Conservation (phyloP, 495 filamentous ascomycete species). For the Aspergillus ostianus region DNA sequence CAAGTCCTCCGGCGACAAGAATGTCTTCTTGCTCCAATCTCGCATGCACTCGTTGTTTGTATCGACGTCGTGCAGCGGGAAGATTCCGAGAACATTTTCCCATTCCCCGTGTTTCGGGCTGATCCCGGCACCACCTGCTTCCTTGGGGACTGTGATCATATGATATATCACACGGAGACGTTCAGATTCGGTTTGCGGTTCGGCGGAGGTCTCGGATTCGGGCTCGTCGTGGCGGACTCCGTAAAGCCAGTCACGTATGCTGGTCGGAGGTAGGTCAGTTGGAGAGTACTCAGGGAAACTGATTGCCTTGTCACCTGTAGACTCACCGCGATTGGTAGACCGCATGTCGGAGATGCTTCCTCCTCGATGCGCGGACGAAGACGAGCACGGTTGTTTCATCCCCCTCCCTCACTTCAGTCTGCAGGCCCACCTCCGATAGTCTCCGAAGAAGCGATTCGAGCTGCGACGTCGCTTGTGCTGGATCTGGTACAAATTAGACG, state of each 20-base stretch:
- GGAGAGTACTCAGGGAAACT: background rate
- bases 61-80: constrained; percentile 81
- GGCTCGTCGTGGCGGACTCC: constrained; percentile 80
- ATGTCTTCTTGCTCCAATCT: constrained; percentile 79
- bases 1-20: constrained; percentile 73
- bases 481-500: constrained; percentile 49
- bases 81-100: constrained; percentile 80
- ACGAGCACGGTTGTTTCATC: constrained; percentile 74
- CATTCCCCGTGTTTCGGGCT: constrained; percentile 78
- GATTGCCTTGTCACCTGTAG: background rate
- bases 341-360: constrained; percentile 42
- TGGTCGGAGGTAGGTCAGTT: constrained; percentile 22
- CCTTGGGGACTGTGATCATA: constrained; percentile 76
- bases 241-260: constrained; percentile 95
- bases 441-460: constrained; percentile 73
- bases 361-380: constrained; percentile 66
- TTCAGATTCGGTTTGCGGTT: constrained; percentile 82
- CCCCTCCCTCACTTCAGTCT: constrained; percentile 81
- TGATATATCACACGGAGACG: constrained; percentile 80
- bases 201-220: constrained; percentile 60
- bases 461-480: constrained; percentile 62
- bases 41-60: constrained; percentile 92
- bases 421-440: constrained; percentile 71
- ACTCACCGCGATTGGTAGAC: constrained; percentile 67
- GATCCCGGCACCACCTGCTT: constrained; percentile 88